Conservation (phyloP, 2,329 filamentous ascomycete species). For the Fusarium kyushuense region DNA sequence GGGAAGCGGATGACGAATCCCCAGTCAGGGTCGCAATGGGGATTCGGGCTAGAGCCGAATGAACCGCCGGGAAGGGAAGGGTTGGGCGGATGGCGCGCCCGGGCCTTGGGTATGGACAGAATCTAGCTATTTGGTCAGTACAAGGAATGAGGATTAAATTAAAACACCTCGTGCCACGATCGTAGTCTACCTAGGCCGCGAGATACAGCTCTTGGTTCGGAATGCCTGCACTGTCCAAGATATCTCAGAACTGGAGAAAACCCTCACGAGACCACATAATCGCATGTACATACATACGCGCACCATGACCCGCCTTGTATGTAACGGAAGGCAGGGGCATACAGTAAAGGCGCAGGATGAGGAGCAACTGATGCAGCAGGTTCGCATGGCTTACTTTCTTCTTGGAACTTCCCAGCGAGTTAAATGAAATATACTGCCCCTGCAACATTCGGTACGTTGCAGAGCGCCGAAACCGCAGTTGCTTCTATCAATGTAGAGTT, state of each 20-base stretch:
- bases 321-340: constrained; percentile 43
- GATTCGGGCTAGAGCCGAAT: constrained; percentile 56
- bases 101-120: constrained; percentile 36
- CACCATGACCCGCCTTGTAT: constrained; percentile 43
- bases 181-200: neutral
- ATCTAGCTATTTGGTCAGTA: constrained; percentile 48
- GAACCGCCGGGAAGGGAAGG: constrained; percentile 52
- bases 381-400: constrained; percentile 25
- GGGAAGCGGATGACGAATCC: constrained; percentile 51
- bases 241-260: constrained; percentile 9
- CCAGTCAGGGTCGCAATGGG: constrained; percentile 51
- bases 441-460: neutral
- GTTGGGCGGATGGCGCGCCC: constrained; percentile 41
- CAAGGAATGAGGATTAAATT: constrained; percentile 31
- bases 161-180: constrained; percentile 11
- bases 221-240: constrained; percentile 5
- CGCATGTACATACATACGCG: constrained; percentile 13
- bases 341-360: constrained; percentile 19
- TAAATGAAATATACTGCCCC: constrained; percentile 24
- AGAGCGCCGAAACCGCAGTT: constrained; percentile 5
- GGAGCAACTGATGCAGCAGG: constrained; percentile 27
- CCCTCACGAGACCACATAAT: constrained; percentile 16
- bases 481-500: constrained; percentile 17
- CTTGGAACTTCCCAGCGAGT: constrained; percentile 25
- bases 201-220: constrained; percentile 7